phyloP scores from a whole-genome alignment of 768 basidiomycete species.

The Leccinum disarticulatum region DNA sequence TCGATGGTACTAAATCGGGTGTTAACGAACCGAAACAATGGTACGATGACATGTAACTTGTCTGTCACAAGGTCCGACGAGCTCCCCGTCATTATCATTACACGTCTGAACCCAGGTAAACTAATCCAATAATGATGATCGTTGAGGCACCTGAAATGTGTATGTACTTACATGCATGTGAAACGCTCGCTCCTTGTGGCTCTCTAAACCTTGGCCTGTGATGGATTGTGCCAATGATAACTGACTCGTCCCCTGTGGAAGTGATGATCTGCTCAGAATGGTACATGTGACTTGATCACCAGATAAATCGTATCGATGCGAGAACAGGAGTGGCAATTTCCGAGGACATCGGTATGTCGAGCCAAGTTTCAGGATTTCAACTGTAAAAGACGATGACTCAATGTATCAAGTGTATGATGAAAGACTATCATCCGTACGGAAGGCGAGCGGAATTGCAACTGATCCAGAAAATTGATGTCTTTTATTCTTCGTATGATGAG shows the following conservation, averaged over 20 bases:
- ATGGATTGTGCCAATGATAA: neutral
- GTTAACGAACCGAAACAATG: constrained; percentile 25
- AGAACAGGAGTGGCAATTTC: constrained; percentile 10
- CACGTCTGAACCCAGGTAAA: neutral
- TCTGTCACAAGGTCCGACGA: constrained; percentile 4
- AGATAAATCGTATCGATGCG: neutral
- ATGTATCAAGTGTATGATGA: neutral
- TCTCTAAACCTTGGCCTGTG: neutral
- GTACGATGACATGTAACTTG: constrained; percentile 19
- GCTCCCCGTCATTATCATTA: constrained; percentile 11
- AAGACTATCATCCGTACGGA: neutral
- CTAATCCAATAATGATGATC: neutral
- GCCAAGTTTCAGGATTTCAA: neutral
- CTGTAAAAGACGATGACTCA: neutral
- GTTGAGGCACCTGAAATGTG: neutral
- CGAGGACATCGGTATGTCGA: constrained; percentile 11
- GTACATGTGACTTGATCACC: constrained; percentile 2
- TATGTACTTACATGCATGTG: constrained; percentile 5
- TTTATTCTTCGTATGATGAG: neutral
- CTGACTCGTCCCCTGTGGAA: constrained; percentile 13
- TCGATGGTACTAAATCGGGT: constrained; percentile 2
- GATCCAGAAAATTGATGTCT: too few relatives aligned
- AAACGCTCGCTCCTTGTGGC: constrained; percentile 7
- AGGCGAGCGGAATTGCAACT: neutral
- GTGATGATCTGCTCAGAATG: neutral